Percentiles rank a stretch among this genome's conserved stretches.
These are phyloP conservation scores for Clavispora phyllophila DNA, from an alignment of 805 yeast species.

Conservation along the genomic window DNA sequence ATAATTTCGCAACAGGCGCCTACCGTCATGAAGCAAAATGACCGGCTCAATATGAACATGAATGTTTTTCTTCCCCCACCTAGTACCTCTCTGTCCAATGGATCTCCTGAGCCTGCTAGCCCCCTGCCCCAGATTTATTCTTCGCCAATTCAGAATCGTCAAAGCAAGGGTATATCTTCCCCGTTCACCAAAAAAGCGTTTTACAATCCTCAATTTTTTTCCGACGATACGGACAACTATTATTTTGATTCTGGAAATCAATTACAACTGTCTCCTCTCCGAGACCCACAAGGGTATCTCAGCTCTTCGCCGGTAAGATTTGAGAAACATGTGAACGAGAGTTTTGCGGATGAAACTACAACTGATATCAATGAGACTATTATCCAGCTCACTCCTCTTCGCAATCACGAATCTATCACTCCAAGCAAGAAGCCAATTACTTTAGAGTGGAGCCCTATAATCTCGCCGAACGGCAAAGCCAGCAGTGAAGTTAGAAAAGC, in stretches of 20 bases:
- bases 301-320: conserved; percentile 12
- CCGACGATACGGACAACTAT: conserved; percentile 18
- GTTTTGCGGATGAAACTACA: conserved; percentile 24
- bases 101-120: conserved; percentile 31
- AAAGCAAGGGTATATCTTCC: conserved; percentile 13
- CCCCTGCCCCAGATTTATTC: conserved; percentile 18
- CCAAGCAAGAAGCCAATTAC: conserved; percentile 30
- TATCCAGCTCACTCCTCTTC: conserved; percentile 36
- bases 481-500: conserved; percentile 12
- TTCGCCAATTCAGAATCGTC: conserved; percentile 21
- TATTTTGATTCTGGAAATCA: not conserved
- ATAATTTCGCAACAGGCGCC: conserved; percentile 1
- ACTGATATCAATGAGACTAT: conserved; percentile 36
- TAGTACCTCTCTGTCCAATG: conserved; percentile 26
- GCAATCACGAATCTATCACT: conserved; percentile 28
- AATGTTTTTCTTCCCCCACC: conserved; percentile 36
- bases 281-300: conserved; percentile 6
- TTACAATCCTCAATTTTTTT: conserved; percentile 38
- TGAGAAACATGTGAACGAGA: not conserved
- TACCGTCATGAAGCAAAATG: not conserved
- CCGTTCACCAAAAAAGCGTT: conserved; percentile 18
- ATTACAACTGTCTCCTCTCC: not conserved
- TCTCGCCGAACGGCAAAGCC: conserved; percentile 30
- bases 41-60: conserved; percentile 8
- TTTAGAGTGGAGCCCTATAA: conserved; percentile 43